Base-by-base conservation (phyloP, 1,284 basidiomycete genomes). In the Pseudozyma sp. region DNA sequence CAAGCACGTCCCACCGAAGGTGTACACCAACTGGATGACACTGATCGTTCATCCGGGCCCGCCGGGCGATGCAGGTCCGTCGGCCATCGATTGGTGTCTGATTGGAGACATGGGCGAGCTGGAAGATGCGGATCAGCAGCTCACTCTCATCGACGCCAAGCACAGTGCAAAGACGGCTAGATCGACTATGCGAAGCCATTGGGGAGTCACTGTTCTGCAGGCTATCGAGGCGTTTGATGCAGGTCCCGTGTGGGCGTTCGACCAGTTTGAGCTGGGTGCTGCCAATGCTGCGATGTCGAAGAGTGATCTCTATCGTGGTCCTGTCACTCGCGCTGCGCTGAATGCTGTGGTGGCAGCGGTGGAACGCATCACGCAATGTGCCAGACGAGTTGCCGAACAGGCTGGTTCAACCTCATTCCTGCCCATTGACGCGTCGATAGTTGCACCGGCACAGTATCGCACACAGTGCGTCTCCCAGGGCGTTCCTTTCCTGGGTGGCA, bases 41-140 rank as follows among this genome's bases (percentile, higher is more conserved):
- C 83, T 87, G 37, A 86, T 87, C 62, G 83, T 87, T 6, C 86
- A 87, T 72, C 86, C 86, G 1, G 86, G 86, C 16, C 85, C 86
- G 5, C 86, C 86, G 0, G 86, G 86, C 0, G 86, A 87, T 72
- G 86, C 85, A 0, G 86, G 86, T 14, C 86, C 86, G 7, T 86
- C 86, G 1, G 85, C 86, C 6, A 82, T 87, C 58, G 86, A 87
- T 73, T 86, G 86, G 85, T 85, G 83, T 31, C 74, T 87, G 17
- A 77, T 86, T 56, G 86, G 86, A 14, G 86, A 87, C 68, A 77
- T 80, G 53, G 86, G 86, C 14, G 54, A 77, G 34, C 65, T 79
- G 30, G 30, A 77, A 17, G 79, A 84, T 42, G 69, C 84, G 0
- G 59, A 84, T 29, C 54, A 77, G n/a, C 83, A 84, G 7, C 75